Evolutionary conservation across 495 filamentous ascomycete genomes (phyloP).

Genomic region (Glarea lozoyensis): DNA sequence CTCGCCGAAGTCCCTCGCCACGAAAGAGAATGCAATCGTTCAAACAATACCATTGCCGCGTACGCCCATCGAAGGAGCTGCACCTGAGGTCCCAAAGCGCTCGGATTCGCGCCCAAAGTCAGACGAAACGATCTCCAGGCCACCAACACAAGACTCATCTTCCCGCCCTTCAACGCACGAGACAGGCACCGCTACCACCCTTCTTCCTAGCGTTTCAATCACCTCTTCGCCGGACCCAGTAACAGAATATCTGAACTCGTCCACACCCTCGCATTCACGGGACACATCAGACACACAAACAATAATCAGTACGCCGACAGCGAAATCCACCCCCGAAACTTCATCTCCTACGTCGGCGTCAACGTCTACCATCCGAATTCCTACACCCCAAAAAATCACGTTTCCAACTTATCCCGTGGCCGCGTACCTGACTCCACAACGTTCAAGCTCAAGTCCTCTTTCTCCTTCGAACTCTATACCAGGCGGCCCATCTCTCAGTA

Average conservation of each 20-base stretch:
- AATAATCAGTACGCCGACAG: constrained; percentile 7
- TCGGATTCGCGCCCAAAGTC: constrained; percentile 13
- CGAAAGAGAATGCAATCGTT: constrained; percentile 5
- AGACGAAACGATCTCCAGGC: no score
- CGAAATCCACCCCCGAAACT: constrained; percentile 16
- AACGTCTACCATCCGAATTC: no score
- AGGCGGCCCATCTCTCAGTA: constrained; percentile 1
- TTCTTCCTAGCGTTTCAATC: no score
- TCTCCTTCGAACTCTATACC: background rate
- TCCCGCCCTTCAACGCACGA: no score
- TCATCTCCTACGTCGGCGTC: no score
- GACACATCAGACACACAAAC: no score
- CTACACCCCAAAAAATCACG: background rate
- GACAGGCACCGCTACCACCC: no score
- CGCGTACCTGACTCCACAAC: background rate
- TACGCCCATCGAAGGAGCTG: constrained; percentile 10
- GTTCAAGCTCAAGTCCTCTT: background rate
- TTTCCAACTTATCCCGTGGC: background rate
- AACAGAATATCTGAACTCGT: no score
- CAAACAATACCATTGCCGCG: constrained; percentile 6
- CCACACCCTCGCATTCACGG: no score
- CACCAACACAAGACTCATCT: no score
- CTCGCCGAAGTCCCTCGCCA: constrained; percentile 14
- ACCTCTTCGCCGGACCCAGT: no score
- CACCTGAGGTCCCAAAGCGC: constrained; percentile 9